Percentiles rank a stretch among this genome's conserved stretches.
These are phyloP conservation scores for Hypholoma fasciculare DNA, from an alignment of 768 basidiomycete genomes.

Conservation along the genomic window DNA sequence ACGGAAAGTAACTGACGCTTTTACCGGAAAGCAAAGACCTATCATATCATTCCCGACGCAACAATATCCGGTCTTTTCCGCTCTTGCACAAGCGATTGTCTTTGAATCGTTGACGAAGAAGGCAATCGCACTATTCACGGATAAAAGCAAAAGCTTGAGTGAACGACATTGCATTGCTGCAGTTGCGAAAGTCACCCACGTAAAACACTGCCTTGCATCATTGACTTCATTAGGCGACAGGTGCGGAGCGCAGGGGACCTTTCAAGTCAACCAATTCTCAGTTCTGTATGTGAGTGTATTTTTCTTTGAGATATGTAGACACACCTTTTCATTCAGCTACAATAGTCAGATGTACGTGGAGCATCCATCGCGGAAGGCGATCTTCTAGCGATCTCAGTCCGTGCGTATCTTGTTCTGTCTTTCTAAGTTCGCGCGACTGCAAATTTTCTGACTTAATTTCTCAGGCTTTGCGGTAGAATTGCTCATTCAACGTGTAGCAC, in stretches of 20 bases:
- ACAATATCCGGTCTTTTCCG: constrained; percentile 35
- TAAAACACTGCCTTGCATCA: constrained; percentile 2
- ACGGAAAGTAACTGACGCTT: constrained; percentile 1
- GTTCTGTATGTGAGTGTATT: constrained; percentile 5
- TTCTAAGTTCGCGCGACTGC: neutral
- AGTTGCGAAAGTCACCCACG: constrained; percentile 14
- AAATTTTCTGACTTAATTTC: constrained; percentile 24
- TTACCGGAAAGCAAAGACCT: constrained; percentile 16
- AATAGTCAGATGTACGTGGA: constrained; percentile 5
- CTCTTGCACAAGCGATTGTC: constrained; percentile 34
- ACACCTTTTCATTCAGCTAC: neutral
- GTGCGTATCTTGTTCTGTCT: neutral
- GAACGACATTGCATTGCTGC: constrained; percentile 25
- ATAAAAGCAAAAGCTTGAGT: constrained; percentile 10
- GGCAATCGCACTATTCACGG: constrained; percentile 26
- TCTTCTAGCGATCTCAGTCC: constrained; percentile 6
- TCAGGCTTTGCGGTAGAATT: constrained; percentile 8
- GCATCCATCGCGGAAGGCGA: constrained; percentile 9
- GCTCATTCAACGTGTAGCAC: constrained; percentile 12
- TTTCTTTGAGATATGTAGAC: neutral
- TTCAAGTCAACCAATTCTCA: constrained; percentile 7
- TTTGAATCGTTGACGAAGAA: constrained; percentile 27
- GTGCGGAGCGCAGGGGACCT: constrained; percentile 9
- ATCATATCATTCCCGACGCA: constrained; percentile 43
- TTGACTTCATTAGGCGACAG: constrained; percentile 2